These are phyloP conservation scores for Fistulina hepatica DNA, from an alignment of 1,284 basidiomycete genomes.

Conservation along the genomic window DNA sequence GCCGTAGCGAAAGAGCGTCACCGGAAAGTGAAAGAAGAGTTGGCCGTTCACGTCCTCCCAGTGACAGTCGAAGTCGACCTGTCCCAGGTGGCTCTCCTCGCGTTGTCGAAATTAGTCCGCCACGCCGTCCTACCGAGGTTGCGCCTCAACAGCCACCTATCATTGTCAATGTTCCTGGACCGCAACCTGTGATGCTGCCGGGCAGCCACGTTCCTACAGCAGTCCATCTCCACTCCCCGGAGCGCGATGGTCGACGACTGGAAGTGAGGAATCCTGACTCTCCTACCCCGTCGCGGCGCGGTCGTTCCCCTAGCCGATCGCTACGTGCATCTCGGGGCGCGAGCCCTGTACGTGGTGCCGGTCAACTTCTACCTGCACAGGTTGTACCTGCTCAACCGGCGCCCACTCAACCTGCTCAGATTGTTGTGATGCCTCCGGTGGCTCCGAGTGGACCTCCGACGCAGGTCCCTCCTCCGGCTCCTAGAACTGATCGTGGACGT, in stretches of 20 bases:
- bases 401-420: neutral
- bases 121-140: neutral
- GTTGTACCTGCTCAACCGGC: neutral
- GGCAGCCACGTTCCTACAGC: neutral
- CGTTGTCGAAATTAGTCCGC: neutral
- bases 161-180: neutral
- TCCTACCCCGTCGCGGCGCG: no score
- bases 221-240: neutral
- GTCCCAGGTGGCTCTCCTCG: no score
- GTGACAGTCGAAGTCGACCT: no score
- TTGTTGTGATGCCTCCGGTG: neutral
- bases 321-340: no score
- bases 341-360: neutral
- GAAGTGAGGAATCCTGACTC: no score
- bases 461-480: conserved; percentile 2
- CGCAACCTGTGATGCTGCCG: neutral
- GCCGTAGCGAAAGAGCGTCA: no score
- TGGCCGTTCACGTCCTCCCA: no score
- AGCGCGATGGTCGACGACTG: no score
- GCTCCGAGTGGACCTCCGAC: no score
- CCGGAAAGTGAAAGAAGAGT: no score
- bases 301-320: no score
- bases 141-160: neutral
- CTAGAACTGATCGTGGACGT: no score
- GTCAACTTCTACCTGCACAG: conserved; percentile 1